Evolutionary conservation across 106 monocot species (phyloP), one percentile per base, ranked within the genome.

Genomic region (Narthecium ossifragum): DNA sequence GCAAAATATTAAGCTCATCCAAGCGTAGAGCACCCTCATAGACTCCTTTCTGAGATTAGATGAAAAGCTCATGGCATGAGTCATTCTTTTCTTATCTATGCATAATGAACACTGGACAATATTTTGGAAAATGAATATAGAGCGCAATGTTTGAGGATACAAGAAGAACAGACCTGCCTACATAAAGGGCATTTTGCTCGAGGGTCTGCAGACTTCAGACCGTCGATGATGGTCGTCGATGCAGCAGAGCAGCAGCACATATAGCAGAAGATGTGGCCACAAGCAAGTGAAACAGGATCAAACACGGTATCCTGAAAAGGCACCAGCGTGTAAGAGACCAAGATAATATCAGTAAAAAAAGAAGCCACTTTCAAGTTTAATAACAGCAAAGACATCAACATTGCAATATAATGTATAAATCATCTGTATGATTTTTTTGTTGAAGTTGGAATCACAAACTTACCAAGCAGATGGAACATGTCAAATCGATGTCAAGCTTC

Each of bases 401-500:
- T 43, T 43, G 11, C 14, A 8, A n/a, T n/a, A n/a, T n/a, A n/a
- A n/a, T n/a, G n/a, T n/a, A n/a, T n/a, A n/a, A n/a, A n/a, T n/a
- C n/a, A n/a, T n/a, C n/a, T n/a, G n/a, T n/a, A n/a, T n/a, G n/a
- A n/a, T n/a, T n/a, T n/a, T n/a, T n/a, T n/a, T n/a, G n/a, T n/a
- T n/a, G n/a, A n/a, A n/a, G 51, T 6, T 24, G 23, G 5, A 55
- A 38, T 11, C 15, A 11, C 26, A 34, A 25, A 62, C 77, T 79
- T 34, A 93, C 93, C 85, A 88, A 70, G 52, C 93, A 93, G 30
- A 93, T 89, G 10, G 93, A 82, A 53, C 93, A 93, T 17, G 93
- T 93, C 31, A 93, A 70, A 61, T 82, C 75, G 54, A 85, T 72
- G 3, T 85, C 82, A 26, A 93, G 69, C 58, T 70, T 84, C 80